These are phyloP conservation scores for Solanum dulcamara DNA, from an alignment of 257 asterid genomes.

Conservation along the genomic window DNA sequence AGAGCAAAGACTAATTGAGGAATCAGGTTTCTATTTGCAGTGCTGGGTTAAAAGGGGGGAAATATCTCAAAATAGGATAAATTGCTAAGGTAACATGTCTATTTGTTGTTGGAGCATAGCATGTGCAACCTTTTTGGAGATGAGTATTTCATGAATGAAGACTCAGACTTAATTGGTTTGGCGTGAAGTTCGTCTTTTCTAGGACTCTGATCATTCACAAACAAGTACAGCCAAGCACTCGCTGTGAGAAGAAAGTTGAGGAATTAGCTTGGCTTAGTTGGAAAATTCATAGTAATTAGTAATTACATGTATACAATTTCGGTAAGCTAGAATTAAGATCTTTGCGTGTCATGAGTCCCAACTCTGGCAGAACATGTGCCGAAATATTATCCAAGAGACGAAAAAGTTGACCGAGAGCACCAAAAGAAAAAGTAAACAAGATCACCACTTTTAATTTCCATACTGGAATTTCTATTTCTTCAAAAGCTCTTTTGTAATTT, in stretches of 20 bases:
- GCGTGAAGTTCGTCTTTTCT: not conserved
- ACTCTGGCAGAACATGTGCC: not conserved
- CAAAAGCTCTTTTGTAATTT: not conserved
- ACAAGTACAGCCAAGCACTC: not conserved
- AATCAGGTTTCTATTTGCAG: not conserved
- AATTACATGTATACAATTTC: not conserved
- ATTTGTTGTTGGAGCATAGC: not conserved
- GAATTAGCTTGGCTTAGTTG: not conserved
- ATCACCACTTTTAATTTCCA: not conserved
- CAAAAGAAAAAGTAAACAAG: not conserved
- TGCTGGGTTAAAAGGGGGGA: not conserved
- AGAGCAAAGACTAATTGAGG: not conserved
- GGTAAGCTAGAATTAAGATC: not conserved
- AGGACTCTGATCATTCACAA: not conserved
- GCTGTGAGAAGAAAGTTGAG: not conserved
- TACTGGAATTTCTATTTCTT: not conserved
- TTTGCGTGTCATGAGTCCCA: not conserved
- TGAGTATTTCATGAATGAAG: not conserved
- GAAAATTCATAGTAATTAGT: not conserved
- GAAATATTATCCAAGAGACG: not conserved
- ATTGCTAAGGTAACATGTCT: not conserved
- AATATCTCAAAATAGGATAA: not conserved
- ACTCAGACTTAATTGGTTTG: not conserved
- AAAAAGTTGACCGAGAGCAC: not conserved
- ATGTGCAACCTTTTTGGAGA: not conserved